phyloP scores from a whole-genome alignment of 1,139 yeast genomes.

The Kodamaea sp. region DNA sequence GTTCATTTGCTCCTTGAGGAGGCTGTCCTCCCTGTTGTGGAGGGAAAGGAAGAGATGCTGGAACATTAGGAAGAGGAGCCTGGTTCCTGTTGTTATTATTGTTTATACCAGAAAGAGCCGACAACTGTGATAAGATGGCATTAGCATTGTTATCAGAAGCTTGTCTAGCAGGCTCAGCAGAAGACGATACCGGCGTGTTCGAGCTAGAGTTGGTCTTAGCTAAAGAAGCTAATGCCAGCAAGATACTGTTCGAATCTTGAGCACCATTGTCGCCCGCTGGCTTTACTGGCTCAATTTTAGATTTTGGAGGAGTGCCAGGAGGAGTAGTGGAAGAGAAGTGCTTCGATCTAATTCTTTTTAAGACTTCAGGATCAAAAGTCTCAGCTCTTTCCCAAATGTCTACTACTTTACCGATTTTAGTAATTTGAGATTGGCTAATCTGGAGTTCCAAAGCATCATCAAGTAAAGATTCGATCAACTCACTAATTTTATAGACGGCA shows the following conservation, averaged over 20 bases:
- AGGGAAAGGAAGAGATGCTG: constrained; percentile 12
- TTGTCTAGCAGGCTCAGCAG: constrained; percentile 20
- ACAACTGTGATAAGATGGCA: constrained; percentile 46
- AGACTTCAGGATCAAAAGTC: constrained; percentile 62
- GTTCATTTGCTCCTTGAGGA: constrained; percentile 22
- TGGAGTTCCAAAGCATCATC: constrained; percentile 61
- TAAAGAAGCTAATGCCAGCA: constrained; percentile 65
- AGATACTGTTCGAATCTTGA: constrained; percentile 57
- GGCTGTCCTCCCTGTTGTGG: constrained; percentile 5
- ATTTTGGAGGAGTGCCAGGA: constrained; percentile 56
- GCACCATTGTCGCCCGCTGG: constrained; percentile 20
- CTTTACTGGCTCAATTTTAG: constrained; percentile 27
- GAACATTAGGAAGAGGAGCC: constrained; percentile 5
- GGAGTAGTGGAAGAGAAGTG: constrained; percentile 60
- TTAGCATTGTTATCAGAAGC: constrained; percentile 30
- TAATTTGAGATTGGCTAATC: constrained; percentile 53
- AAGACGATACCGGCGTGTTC: constrained; percentile 27
- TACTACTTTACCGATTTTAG: constrained; percentile 77
- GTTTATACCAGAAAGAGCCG: constrained; percentile 40
- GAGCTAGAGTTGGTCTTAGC: constrained; percentile 35
- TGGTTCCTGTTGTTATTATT: constrained; percentile 6
- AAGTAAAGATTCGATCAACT: constrained; percentile 57
- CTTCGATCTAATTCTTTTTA: constrained; percentile 59
- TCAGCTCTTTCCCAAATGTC: constrained; percentile 92
- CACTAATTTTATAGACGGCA: constrained; percentile 64